phyloP scores from a whole-genome alignment of 129 eudicot genomes.

The Saposhnikovia divaricata region DNA sequence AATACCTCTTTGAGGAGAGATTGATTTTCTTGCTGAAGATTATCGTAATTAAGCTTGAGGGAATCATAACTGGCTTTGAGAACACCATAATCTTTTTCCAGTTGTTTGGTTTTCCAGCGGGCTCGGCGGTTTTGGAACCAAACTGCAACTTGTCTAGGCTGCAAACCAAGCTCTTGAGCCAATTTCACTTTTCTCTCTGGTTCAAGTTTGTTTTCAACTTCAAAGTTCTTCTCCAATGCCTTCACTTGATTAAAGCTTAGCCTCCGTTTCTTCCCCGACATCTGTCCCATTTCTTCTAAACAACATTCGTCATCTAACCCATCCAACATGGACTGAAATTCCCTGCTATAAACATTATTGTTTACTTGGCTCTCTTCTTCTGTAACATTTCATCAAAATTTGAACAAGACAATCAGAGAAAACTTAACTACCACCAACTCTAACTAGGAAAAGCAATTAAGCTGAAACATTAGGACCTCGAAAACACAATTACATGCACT shows the following conservation, averaged over 20 bases:
- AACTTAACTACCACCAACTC: neutral
- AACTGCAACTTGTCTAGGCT: constrained; percentile 89
- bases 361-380: constrained; percentile 46
- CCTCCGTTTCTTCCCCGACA: constrained; percentile 72
- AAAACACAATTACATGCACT: constrained; percentile 10
- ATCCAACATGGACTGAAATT: constrained; percentile 67
- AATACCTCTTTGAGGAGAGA: constrained; percentile 67
- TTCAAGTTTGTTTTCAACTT: constrained; percentile 78
- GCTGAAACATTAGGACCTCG: neutral
- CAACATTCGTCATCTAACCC: constrained; percentile 76
- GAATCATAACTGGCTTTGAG: constrained; percentile 60
- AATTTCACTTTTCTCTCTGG: constrained; percentile 86
- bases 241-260: constrained; percentile 68
- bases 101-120: constrained; percentile 87
- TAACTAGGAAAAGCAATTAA: neutral
- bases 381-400: constrained; percentile 10
- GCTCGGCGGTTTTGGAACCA: constrained; percentile 99
- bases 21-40: constrained; percentile 60
- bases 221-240: constrained; percentile 85
- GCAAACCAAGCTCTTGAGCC: constrained; percentile 87
- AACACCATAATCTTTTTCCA: constrained; percentile 73
- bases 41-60: constrained; percentile 52
- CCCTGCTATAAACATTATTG: constrained; percentile 50
- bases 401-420: neutral
- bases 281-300: constrained; percentile 52